Evolutionary conservation across 2,329 filamentous ascomycete species (phyloP).

Genomic region (Aspergillaceae sp.): DNA sequence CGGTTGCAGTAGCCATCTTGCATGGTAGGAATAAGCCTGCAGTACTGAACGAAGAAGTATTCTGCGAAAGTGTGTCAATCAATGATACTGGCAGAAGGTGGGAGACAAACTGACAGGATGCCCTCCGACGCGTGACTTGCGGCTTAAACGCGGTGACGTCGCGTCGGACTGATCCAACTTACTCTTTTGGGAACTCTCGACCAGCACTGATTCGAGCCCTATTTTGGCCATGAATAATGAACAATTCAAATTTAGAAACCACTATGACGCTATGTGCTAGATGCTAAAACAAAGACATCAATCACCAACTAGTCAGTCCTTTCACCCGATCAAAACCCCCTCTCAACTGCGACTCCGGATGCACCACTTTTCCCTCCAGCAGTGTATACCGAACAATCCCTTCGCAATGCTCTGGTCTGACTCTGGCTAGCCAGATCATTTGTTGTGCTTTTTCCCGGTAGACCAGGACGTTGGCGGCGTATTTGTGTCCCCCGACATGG

Average conservation of each 20-base stretch:
- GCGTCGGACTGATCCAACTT: not conserved
- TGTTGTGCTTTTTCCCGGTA: slow-evolving; percentile 52
- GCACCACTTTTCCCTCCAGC: slow-evolving; percentile 79
- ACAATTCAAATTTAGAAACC: not conserved
- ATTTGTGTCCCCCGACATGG: slow-evolving; percentile 91
- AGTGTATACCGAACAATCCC: slow-evolving; percentile 80
- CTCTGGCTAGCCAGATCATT: slow-evolving; percentile 75
- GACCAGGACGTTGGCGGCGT: slow-evolving; percentile 80
- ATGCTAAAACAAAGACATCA: not conserved
- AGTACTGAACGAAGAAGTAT: not conserved
- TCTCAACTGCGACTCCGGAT: slow-evolving; percentile 70
- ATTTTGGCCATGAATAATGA: not conserved
- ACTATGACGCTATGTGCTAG: not conserved
- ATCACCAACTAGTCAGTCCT: slow-evolving; percentile 57
- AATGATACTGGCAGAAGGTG: too few relatives aligned
- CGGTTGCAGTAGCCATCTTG: slow-evolving; percentile 19
- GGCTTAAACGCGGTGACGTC: not conserved
- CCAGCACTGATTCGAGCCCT: too few relatives aligned
- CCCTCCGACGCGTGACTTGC: not conserved
- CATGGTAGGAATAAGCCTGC: slow-evolving; percentile 6
- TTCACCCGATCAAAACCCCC: slow-evolving; percentile 73
- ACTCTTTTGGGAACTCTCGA: not conserved
- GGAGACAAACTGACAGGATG: too few relatives aligned
- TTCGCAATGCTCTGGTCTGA: slow-evolving; percentile 80
- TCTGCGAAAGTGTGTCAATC: too few relatives aligned